Percentiles rank a stretch among this genome's conserved stretches.
phyloP scores from a whole-genome alignment of 2,329 filamentous ascomycete genomes.

The Diaporthe vaccinii region DNA sequence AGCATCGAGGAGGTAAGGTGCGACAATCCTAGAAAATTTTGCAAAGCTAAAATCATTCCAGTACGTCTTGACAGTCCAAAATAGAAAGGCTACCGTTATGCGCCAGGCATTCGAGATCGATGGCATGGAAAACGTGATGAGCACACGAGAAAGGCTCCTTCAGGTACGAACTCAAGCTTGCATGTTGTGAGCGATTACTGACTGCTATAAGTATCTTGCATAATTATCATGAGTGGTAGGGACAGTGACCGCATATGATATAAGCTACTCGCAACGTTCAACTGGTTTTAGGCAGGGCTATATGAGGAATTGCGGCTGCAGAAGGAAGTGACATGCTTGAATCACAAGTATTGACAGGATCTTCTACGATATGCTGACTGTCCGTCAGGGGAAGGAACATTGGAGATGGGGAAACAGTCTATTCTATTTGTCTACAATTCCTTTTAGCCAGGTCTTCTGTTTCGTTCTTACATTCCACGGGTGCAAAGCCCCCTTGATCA shows the following conservation, averaged over 20 bases:
- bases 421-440: too few relatives aligned
- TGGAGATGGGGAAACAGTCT: too few relatives aligned
- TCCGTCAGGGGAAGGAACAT: too few relatives aligned
- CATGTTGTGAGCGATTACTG: background rate
- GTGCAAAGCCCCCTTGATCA: too few relatives aligned
- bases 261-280: background rate
- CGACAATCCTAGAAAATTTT: fast-evolving
- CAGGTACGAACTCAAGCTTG: background rate
- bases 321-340: too few relatives aligned
- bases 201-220: background rate
- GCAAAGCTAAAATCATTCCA: background rate
- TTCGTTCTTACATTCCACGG: too few relatives aligned
- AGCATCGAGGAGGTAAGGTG: background rate
- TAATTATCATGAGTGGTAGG: too few relatives aligned
- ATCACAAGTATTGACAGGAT: too few relatives aligned
- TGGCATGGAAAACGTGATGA: background rate
- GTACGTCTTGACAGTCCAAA: slow-evolving; percentile 5
- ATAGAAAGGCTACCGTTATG: background rate
- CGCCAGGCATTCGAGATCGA: background rate
- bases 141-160: background rate
- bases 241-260: background rate
- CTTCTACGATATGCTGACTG: too few relatives aligned
- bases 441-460: too few relatives aligned
- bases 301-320: too few relatives aligned
- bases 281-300: background rate